A percentile compares a stretch with the other conserved stretches of the same genome.
Conservation (phyloP, 116 monocot species). For the Trichopus zeylanicus region DNA sequence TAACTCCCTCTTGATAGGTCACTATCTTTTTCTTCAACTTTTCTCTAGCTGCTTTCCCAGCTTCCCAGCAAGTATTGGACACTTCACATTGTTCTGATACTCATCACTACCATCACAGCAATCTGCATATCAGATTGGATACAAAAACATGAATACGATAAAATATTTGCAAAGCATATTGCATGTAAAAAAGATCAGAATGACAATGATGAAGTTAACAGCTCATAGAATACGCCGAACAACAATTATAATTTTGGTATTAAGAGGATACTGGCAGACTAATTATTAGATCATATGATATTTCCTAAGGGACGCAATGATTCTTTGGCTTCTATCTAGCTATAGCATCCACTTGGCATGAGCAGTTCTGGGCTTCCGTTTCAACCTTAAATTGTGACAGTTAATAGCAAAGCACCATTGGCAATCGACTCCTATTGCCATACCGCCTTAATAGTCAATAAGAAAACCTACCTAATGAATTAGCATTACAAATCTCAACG, state of each 20-base stretch:
- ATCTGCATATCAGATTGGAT: no score
- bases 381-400: no score
- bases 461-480: background rate
- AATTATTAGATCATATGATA: no score
- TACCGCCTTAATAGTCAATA: background rate
- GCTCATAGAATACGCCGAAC: background rate
- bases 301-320: no score
- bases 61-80: constrained; percentile 97
- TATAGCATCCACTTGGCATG: no score
- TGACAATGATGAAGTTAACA: background rate
- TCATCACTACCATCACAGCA: constrained; percentile 99
- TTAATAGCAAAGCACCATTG: no score
- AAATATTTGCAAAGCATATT: background rate
- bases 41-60: constrained; percentile 82
- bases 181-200: background rate
- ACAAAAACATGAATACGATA: constrained; percentile 1
- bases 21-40: constrained; percentile 83
- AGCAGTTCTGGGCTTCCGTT: no score
- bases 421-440: no score
- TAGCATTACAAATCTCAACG: background rate
- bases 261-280: no score
- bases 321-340: no score
- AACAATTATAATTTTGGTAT: no score
- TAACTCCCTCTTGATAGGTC: constrained; percentile 57
- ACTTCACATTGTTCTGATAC: constrained; percentile 58